Base-by-base conservation (phyloP, 1,139 yeast genomes). In the Chernovozyma sophiae-reginae region DNA sequence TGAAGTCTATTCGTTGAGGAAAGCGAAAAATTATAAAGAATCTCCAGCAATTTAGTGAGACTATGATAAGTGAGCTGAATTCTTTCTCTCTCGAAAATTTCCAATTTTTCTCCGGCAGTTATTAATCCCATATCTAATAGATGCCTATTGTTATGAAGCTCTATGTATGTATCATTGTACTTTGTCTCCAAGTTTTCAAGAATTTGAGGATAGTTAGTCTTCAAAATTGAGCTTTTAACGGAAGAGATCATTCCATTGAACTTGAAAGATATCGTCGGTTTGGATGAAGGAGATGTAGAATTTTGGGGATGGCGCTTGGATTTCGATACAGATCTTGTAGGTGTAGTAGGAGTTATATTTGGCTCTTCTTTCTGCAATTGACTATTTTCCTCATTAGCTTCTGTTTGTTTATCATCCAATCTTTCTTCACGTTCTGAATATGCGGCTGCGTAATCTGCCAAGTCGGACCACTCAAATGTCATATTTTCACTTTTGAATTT, bases 381-480 rank as follows among this genome's bases (percentile, higher is more conserved):
- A 26, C 12, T 14, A 19, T 13, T 10, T 11, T 34, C 17, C 4
- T 23, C 36, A 5, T 13, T 14, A 14, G 8, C 32, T 33, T 12
- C n/a, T 17, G 15, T 27, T 16, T 22, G 17, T 19, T 29, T 20
- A 13, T 17, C 31, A 27, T 14, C 24, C 25, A 18, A 13, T 25
- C 6, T 20, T 13, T 28, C 19, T 6, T 28, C 19, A 8, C 15
- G n/a, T 14, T 28, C 31, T 10, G 6, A 8, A 26, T 7, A 26
- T 26, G 8, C 11, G 29, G 29, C 6, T 7, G 31, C 31, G n/a
- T 28, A 28, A 6, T 13, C 19, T 16, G 31, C 31, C n/a, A 28
- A 28, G 15, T 65, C 72, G 2, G 72, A 53, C 75, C 75, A 70
- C 45, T 70, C 76, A 40, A 68, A 67, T 74, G 74, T 69, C 65